A percentile compares a stretch with the other conserved stretches of the same genome.
phyloP scores from a whole-genome alignment of 75 land plant species.

The Pinus taeda region DNA sequence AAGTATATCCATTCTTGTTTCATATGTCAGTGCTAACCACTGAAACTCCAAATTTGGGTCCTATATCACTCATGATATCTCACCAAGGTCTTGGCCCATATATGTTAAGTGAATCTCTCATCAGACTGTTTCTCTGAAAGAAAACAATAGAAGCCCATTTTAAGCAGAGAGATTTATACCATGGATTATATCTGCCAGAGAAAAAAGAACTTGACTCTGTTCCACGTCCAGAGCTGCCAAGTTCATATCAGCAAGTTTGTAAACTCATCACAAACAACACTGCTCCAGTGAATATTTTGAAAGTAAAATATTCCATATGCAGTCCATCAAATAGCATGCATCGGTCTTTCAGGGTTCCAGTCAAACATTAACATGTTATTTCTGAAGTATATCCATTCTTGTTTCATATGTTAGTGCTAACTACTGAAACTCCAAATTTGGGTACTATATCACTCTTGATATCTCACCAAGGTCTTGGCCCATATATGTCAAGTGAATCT shows the following conservation, averaged over 20 bases:
- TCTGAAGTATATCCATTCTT: slow-evolving; percentile 70
- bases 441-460: slow-evolving; percentile 48
- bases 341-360: slow-evolving; percentile 83
- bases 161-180: background rate
- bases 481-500: slow-evolving; percentile 61
- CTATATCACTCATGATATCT: slow-evolving; percentile 46
- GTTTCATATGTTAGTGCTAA: slow-evolving; percentile 95
- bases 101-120: slow-evolving; percentile 69
- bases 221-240: too few species aligned
- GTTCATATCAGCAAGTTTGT: slow-evolving; percentile 58
- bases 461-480: slow-evolving; percentile 41
- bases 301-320: slow-evolving; percentile 42
- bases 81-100: slow-evolving; percentile 47
- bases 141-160: slow-evolving; percentile 49
- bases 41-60: slow-evolving; percentile 82
- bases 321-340: slow-evolving; percentile 78
- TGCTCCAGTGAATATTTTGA: slow-evolving; percentile 64
- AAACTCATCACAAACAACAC: slow-evolving; percentile 66
- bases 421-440: slow-evolving; percentile 89
- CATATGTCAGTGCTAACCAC: slow-evolving; percentile 94
- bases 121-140: slow-evolving; percentile 90
- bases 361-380: slow-evolving; percentile 44
- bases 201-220: too few species aligned
- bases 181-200: too few species aligned
- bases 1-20: slow-evolving; percentile 82